A percentile compares a stretch with the other conserved stretches of the same genome.
phyloP scores from a whole-genome alignment of 805 yeast genomes.

The Candida fluviatilis region DNA sequence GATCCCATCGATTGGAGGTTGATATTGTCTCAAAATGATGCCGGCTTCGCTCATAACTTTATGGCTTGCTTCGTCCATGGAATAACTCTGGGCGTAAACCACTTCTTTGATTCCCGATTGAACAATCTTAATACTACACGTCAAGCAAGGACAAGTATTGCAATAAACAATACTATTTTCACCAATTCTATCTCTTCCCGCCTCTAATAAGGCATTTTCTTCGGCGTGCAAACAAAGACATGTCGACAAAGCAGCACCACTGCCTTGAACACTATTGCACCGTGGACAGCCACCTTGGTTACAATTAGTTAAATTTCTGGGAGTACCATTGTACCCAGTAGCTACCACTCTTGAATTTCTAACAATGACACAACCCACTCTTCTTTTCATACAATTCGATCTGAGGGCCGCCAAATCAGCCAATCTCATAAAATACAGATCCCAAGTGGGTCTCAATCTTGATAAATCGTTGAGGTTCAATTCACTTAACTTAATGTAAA shows the following conservation, averaged over 20 bases:
- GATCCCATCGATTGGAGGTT: conserved; percentile 38
- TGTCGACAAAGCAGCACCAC: conserved; percentile 68
- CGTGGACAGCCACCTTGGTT: conserved; percentile 94
- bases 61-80: conserved; percentile 82
- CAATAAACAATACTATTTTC: conserved; percentile 68
- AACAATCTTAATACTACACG: conserved; percentile 92
- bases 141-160: conserved; percentile 95
- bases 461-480: conserved; percentile 30
- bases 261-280: conserved; percentile 67
- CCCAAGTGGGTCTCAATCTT: conserved; percentile 91
- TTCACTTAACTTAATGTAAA: conserved; percentile 37
- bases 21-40: conserved; percentile 54
- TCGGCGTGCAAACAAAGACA: conserved; percentile 96
- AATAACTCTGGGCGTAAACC: conserved; percentile 86
- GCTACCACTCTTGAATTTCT: conserved; percentile 83
- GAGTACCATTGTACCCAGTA: conserved; percentile 98
- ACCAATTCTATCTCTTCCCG: conserved; percentile 80
- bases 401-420: conserved; percentile 92
- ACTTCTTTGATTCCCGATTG: conserved; percentile 91
- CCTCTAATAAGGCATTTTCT: conserved; percentile 91
- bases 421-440: conserved; percentile 87
- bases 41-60: conserved; percentile 72
- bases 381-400: conserved; percentile 93
- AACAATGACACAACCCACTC: conserved; percentile 95
- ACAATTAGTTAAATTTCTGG: conserved; percentile 81